phyloP scores from a whole-genome alignment of 148 eudicot genomes.

The Arctostaphylos glauca region DNA sequence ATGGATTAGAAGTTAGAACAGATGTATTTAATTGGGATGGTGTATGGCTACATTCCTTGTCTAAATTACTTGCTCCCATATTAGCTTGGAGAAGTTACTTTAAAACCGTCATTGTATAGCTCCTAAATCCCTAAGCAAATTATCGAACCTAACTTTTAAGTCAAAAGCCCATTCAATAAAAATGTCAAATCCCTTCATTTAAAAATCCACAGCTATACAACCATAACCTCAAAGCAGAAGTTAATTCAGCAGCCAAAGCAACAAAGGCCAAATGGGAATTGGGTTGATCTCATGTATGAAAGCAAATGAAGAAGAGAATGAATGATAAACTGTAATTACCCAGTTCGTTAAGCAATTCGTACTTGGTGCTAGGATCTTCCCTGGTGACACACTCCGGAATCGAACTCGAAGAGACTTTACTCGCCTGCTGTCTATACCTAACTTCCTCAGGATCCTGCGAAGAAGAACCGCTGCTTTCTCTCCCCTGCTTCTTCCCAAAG shows the following conservation, averaged over 20 bases:
- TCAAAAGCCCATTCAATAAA: neutral
- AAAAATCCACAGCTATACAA: neutral
- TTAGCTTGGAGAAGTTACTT: neutral
- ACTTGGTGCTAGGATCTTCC: slow-evolving; percentile 82
- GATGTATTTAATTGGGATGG: neutral
- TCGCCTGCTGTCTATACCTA: slow-evolving; percentile 42
- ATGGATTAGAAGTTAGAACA: neutral
- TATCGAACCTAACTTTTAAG: neutral
- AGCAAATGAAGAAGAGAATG: neutral
- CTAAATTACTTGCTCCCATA: neutral
- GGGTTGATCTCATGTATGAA: neutral
- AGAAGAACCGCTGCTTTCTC: slow-evolving; percentile 21
- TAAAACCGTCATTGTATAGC: neutral
- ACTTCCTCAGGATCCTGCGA: slow-evolving; percentile 26
- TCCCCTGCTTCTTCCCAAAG: slow-evolving; percentile 47
- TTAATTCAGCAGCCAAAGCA: neutral
- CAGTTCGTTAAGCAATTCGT: slow-evolving; percentile 81
- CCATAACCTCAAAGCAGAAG: neutral
- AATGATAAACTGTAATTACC: slow-evolving; percentile 41
- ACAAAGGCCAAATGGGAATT: neutral
- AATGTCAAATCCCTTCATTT: neutral
- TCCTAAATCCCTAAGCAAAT: neutral
- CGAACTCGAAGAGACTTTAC: slow-evolving; percentile 76
- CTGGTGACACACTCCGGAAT: slow-evolving; percentile 71
- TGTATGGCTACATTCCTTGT: neutral